Evolutionary conservation across 768 basidiomycete genomes (phyloP).

Genomic region (Phylloporus arenicola): DNA sequence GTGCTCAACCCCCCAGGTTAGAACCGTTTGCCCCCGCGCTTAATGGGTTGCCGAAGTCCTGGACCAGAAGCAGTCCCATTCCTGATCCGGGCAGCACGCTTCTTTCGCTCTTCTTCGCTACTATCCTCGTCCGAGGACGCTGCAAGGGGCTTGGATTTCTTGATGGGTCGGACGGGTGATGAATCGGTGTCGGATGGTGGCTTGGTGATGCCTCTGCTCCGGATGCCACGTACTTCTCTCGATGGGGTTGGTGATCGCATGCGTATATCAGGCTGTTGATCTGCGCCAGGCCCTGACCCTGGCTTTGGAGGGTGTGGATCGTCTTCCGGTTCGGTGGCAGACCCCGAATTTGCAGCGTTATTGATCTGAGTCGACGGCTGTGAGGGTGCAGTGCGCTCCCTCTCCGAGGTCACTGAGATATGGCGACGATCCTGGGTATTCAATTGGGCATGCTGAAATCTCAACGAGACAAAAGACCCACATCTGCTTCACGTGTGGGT

Average conservation of each 20-base stretch:
- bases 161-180: conserved; percentile 47
- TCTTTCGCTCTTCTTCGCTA: conserved; percentile 44
- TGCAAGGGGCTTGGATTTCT: conserved; percentile 37
- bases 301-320: conserved; percentile 5
- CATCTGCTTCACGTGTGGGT: conserved; percentile 13
- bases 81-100: conserved; percentile 37
- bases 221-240: conserved; percentile 13
- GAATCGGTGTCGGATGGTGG: conserved; percentile 43
- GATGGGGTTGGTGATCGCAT: conserved; percentile 22
- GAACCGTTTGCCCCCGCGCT: conserved; percentile 70
- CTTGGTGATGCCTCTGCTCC: conserved; percentile 23
- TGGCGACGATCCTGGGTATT: conserved; percentile 13
- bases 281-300: background rate
- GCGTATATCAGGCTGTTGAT: conserved; percentile 12
- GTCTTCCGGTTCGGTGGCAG: conserved; percentile 29
- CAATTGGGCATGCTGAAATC: conserved; percentile 7
- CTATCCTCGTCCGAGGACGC: conserved; percentile 54
- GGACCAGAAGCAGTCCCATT: conserved; percentile 37
- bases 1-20: conserved; percentile 2
- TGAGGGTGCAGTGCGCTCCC: conserved; percentile 1
- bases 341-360: conserved; percentile 16
- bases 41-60: conserved; percentile 67
- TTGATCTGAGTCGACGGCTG: conserved; percentile 9
- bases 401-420: conserved; percentile 1
- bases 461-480: conserved; percentile 12